phyloP scores from a whole-genome alignment of 805 yeast genomes.

The Zygosaccharomyces kombuchaensis region DNA sequence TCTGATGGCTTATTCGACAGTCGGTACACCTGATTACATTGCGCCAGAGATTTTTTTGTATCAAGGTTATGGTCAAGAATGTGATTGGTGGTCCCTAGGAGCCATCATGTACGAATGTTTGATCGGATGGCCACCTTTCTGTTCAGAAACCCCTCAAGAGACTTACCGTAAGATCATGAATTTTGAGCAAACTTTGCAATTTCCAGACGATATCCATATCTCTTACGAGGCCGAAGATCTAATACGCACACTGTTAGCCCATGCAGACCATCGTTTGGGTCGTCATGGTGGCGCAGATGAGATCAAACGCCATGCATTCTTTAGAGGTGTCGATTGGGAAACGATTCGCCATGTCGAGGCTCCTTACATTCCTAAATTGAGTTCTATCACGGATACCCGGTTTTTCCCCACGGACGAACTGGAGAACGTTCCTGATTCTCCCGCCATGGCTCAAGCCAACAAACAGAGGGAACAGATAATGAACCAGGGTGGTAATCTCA shows the following conservation, averaged over 20 bases:
- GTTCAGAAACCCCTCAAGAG: slow-evolving; percentile 91
- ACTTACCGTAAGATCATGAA: slow-evolving; percentile 86
- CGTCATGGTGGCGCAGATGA: slow-evolving; percentile 90
- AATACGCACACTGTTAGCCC: slow-evolving; percentile 69
- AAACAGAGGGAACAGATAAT: slow-evolving; percentile 54
- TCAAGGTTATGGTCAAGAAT: slow-evolving; percentile 94
- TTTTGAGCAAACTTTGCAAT: slow-evolving; percentile 82
- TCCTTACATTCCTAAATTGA: slow-evolving; percentile 87
- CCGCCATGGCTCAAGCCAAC: slow-evolving; percentile 64
- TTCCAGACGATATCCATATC: slow-evolving; percentile 89
- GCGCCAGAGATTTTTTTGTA: slow-evolving; percentile 92
- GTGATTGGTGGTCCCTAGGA: slow-evolving; percentile 98
- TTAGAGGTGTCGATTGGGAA: slow-evolving; percentile 95
- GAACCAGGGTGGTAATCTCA: slow-evolving; percentile 39
- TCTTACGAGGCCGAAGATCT: slow-evolving; percentile 87
- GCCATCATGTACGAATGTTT: slow-evolving; percentile 96
- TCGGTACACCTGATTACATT: slow-evolving; percentile 93
- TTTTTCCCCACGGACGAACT: slow-evolving; percentile 97
- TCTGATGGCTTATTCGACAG: slow-evolving; percentile 92
- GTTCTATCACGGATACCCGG: slow-evolving; percentile 91
- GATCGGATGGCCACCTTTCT: slow-evolving; percentile 96
- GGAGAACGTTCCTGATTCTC: slow-evolving; percentile 90
- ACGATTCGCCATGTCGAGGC: slow-evolving; percentile 84
- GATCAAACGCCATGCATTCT: slow-evolving; percentile 84
- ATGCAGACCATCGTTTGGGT: slow-evolving; percentile 77